phyloP scores from a whole-genome alignment of 2,329 filamentous ascomycete genomes.

The Mollisia scopiformis region DNA sequence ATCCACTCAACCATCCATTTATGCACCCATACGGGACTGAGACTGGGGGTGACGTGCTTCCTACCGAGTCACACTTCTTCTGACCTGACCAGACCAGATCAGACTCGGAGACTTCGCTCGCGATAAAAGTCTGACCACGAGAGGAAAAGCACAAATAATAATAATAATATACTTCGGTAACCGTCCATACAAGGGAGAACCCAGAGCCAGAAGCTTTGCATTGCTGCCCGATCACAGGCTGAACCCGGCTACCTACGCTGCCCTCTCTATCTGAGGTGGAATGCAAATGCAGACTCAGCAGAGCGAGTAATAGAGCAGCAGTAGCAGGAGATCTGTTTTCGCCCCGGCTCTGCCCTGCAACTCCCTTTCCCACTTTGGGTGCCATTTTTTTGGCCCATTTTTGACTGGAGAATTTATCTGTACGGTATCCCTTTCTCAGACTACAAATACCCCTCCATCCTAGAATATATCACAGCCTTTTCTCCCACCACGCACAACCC shows the following conservation, averaged over 20 bases:
- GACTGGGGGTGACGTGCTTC: background rate
- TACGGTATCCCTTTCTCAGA: constrained; percentile 24
- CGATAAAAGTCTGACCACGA: background rate
- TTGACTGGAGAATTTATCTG: constrained; percentile 7
- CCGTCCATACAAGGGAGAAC: constrained; percentile 3
- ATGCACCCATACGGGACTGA: too few relatives aligned
- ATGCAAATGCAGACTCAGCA: too few relatives aligned
- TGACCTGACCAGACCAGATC: too few relatives aligned
- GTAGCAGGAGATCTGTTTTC: background rate
- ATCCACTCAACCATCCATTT: too few relatives aligned
- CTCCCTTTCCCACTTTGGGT: background rate
- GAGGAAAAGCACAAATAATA: background rate
- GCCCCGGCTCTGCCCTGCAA: constrained; percentile 1
- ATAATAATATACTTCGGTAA: background rate
- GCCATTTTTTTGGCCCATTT: too few relatives aligned
- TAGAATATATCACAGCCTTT: constrained; percentile 14
- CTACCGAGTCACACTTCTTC: constrained; percentile 5
- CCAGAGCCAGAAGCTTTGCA: constrained; percentile 11
- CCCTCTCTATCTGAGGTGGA: background rate
- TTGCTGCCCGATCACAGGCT: constrained; percentile 36
- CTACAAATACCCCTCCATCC: constrained; percentile 9
- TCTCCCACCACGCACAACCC: constrained; percentile 1
- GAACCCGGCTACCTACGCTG: constrained; percentile 19
- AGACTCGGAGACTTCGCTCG: background rate
- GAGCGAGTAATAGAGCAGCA: background rate